Conservation (phyloP, 2,329 filamentous ascomycete species). For the Aspergillus hortae region DNA sequence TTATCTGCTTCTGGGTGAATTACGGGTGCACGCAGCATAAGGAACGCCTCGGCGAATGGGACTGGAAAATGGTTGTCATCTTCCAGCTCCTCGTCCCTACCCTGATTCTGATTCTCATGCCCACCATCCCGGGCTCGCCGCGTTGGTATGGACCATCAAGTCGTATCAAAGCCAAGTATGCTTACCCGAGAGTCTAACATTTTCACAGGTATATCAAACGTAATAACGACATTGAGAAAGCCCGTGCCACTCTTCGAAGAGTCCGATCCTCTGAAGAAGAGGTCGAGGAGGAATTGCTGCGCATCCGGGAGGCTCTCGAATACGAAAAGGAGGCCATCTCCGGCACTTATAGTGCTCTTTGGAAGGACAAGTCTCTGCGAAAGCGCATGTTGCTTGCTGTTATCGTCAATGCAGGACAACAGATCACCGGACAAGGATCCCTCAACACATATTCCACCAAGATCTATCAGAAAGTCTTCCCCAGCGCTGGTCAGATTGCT, state of each 20-base stretch:
- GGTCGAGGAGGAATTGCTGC: conserved; percentile 63
- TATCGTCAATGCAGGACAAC: conserved; percentile 66
- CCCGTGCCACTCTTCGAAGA: conserved; percentile 53
- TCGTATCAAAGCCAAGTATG: conserved; percentile 17
- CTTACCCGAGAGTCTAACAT: neutral
- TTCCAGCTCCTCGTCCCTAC: conserved; percentile 68
- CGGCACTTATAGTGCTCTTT: conserved; percentile 60
- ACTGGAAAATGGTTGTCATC: conserved; percentile 70
- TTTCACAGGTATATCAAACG: conserved; percentile 50
- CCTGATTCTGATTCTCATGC: conserved; percentile 59
- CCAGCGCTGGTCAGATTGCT: conserved; percentile 56
- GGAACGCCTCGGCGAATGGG: conserved; percentile 61
- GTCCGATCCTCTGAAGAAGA: conserved; percentile 64
- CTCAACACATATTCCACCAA: conserved; percentile 71
- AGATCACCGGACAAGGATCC: conserved; percentile 69
- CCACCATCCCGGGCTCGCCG: conserved; percentile 65
- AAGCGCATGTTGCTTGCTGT: conserved; percentile 64
- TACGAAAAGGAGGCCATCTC: conserved; percentile 69
- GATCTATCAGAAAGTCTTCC: conserved; percentile 70
- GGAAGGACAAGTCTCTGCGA: conserved; percentile 66
- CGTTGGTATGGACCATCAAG: conserved; percentile 50
- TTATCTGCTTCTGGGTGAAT: conserved; percentile 65
- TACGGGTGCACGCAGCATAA: conserved; percentile 59
- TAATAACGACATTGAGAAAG: conserved; percentile 58
- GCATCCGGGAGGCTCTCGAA: conserved; percentile 65